A percentile compares a stretch with the other conserved stretches of the same genome.
These are phyloP conservation scores for Edaphochlamys debaryana DNA, from an alignment of 139 green algal genomes.

Conservation along the genomic window DNA sequence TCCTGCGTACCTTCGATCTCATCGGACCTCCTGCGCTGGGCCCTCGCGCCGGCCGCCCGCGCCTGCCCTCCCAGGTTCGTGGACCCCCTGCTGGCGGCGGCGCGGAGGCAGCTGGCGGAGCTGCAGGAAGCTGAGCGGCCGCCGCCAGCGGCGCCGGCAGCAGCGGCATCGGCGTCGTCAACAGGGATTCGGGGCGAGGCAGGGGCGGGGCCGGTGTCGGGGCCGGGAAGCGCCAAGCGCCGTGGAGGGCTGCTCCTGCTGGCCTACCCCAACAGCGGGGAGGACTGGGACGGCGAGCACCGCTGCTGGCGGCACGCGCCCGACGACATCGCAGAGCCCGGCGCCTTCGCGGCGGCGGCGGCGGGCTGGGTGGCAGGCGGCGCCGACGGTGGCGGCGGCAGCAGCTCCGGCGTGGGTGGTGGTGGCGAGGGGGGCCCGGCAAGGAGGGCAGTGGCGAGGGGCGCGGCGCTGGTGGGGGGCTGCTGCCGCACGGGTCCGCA, in stretches of 20 bases:
- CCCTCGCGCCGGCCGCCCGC: too few species aligned
- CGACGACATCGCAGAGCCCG: slow-evolving; percentile 1
- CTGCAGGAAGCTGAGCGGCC: not conserved
- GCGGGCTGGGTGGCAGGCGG: slow-evolving; percentile 21
- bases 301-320: slow-evolving; percentile 38
- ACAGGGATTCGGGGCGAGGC: too few species aligned
- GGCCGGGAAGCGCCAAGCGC: not conserved
- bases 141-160: not conserved
- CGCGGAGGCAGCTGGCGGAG: not conserved
- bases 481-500: slow-evolving; percentile 44
- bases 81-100: slow-evolving; percentile 12
- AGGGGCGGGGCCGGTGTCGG: too few species aligned
- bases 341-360: slow-evolving; percentile 26
- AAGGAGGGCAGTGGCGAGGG: too few species aligned
- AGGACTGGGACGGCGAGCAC: slow-evolving; percentile 40
- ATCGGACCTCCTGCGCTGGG: too few species aligned
- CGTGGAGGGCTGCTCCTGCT: slow-evolving; percentile 15
- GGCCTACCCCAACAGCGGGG: slow-evolving; percentile 54
- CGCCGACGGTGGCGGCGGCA: too few species aligned
- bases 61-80: too few species aligned
- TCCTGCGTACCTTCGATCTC: too few species aligned
- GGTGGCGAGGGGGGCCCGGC: too few species aligned
- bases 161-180: not conserved
- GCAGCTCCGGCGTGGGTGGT: not conserved
- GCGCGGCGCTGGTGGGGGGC: slow-evolving; percentile 39